Conservation (phyloP, 192 early-diverging fungal genomes). For the Chytriomyces hyalinus region DNA sequence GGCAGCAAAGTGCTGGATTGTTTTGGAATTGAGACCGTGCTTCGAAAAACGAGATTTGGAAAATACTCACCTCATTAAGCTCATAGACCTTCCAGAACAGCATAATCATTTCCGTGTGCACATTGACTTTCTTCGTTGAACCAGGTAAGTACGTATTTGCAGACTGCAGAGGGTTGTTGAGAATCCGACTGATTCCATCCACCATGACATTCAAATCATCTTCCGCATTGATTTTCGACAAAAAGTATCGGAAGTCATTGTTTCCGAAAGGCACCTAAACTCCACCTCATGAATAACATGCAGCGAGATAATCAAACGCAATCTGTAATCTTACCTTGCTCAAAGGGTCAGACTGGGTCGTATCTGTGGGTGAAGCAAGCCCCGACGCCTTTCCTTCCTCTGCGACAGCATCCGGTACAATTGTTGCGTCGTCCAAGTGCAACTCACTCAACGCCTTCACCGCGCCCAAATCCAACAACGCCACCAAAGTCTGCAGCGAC, state of each 20-base stretch:
- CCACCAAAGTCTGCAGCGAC: slow-evolving; percentile 69
- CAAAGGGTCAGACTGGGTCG: too few species aligned
- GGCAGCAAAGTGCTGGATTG: slow-evolving; percentile 62
- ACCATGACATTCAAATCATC: slow-evolving; percentile 85
- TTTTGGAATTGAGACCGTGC: not conserved
- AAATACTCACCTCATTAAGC: slow-evolving; percentile 66
- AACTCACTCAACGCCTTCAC: not conserved
- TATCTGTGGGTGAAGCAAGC: too few species aligned
- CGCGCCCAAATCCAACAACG: slow-evolving; percentile 67
- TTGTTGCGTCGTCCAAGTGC: not conserved
- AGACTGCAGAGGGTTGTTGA: slow-evolving; percentile 79
- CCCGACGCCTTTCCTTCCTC: not conserved
- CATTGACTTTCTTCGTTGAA: slow-evolving; percentile 70
- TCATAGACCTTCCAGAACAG: slow-evolving; percentile 86
- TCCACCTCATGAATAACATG: not conserved
- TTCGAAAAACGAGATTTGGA: not conserved
- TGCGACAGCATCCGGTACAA: not conserved
- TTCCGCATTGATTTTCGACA: slow-evolving; percentile 78
- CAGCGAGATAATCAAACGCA: too few species aligned
- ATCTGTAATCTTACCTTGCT: too few species aligned
- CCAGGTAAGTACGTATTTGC: slow-evolving; percentile 78
- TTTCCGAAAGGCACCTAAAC: slow-evolving; percentile 41
- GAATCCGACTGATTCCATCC: slow-evolving; percentile 77
- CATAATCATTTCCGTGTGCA: slow-evolving; percentile 75
- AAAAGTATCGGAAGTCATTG: slow-evolving; percentile 80